Base-by-base conservation (phyloP, 805 yeast species). In the Ogataea salicorniae region DNA sequence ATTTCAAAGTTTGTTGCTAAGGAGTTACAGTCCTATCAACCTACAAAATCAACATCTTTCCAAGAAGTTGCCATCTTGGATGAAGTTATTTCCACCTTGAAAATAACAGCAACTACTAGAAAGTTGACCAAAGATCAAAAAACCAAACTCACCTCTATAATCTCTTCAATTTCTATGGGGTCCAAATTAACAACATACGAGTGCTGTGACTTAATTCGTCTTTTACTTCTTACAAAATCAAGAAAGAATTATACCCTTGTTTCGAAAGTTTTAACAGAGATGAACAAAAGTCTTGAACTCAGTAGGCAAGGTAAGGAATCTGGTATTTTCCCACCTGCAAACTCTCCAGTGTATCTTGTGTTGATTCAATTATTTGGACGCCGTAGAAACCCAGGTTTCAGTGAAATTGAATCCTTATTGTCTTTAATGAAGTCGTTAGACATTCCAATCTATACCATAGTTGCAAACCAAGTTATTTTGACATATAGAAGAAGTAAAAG, bases 281-380 rank as follows among this genome's bases (percentile, higher is more conserved):
- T 73, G 65, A 62, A 56, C 50, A 58, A 46, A 38, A 52, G 49
- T 14, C 49, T 43, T 14, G 37, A 37, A 33, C 41, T 23, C 34
- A 41, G 16, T 15, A 46, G 23, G 16, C 42, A 50, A 31, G 54
- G 52, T 3, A 16, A 50, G 6, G 34, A 49, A 3, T 41, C 44
- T 6, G 60, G 60, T 1, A 48, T 63, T 6, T 59, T 69, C 34
- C 72, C 77, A 3, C 61, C 70, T 2, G 71, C 70, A 0, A 67
- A 65, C 37, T 60, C 78, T 0, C 71, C 71, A 48, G 68, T 71
- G 39, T 76, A 74, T 47, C 58, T 72, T 2, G 62, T 68, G 9
- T 66, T 76, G 44, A 57, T 73, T 8, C 67, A 67, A 35, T 55
- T 63, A 43, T 70, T 66, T 33, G 62, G 63, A 31, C 57, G 66